Percentiles rank a stretch among this genome's conserved stretches.
phyloP scores from a whole-genome alignment of 768 basidiomycete genomes.

The Boletus subparvulus region DNA sequence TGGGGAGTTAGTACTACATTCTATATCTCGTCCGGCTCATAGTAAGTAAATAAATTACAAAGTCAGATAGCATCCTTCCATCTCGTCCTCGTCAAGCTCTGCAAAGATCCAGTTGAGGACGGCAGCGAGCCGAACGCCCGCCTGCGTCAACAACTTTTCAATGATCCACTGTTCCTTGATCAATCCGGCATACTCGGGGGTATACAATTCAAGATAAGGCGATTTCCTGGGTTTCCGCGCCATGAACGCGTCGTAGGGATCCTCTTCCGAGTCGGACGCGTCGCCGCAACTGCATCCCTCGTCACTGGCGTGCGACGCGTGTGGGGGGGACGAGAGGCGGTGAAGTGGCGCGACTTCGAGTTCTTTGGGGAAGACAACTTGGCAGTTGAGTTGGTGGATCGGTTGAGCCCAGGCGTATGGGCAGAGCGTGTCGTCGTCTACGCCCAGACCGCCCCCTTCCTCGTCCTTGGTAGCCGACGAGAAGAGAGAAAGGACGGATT shows the following conservation, averaged over 20 bases:
- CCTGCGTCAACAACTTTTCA: conserved; percentile 82
- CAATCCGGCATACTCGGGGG: conserved; percentile 70
- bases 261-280: background rate
- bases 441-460: conserved; percentile 28
- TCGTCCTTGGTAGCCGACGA: background rate
- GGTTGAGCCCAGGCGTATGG: conserved; percentile 78
- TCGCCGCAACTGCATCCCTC: background rate
- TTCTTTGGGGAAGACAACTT: conserved; percentile 73
- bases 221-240: conserved; percentile 16
- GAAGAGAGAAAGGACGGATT: conserved; percentile 19
- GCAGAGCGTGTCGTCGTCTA: conserved; percentile 63
- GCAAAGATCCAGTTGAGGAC: conserved; percentile 73
- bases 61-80: background rate
- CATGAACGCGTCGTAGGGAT: background rate
- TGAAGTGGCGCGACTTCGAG: conserved; percentile 43
- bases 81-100: conserved; percentile 7
- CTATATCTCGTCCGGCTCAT: background rate
- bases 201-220: conserved; percentile 71
- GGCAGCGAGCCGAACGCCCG: conserved; percentile 79
- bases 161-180: conserved; percentile 68
- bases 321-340: conserved; percentile 36
- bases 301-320: background rate
- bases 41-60: conserved; percentile 1
- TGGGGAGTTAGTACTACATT: background rate
- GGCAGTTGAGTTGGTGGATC: conserved; percentile 78